Conservation (phyloP, 768 basidiomycete species). For the Pleurotus pulmonarius region DNA sequence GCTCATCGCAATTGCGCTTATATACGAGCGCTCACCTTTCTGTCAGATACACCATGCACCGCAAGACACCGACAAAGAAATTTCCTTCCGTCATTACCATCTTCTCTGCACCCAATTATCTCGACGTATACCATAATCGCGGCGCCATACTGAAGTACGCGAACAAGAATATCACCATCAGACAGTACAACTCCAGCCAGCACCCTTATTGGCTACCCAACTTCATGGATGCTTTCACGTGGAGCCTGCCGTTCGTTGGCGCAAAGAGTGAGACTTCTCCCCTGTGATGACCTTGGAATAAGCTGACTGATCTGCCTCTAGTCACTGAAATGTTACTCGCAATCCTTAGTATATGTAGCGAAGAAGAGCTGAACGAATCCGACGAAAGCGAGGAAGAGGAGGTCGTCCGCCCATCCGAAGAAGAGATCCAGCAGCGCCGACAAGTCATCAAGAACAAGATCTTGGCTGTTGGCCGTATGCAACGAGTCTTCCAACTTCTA, state of each 20-base stretch:
- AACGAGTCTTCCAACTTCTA: conserved; percentile 82
- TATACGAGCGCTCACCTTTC: background rate
- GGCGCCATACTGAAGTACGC: conserved; percentile 97
- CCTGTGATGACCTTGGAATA: background rate
- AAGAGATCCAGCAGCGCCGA: conserved; percentile 49
- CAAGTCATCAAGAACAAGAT: conserved; percentile 93
- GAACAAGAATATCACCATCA: conserved; percentile 93
- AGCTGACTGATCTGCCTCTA: conserved; percentile 31
- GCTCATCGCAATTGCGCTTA: background rate
- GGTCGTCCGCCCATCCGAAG: conserved; percentile 25
- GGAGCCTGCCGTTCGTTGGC: conserved; percentile 96
- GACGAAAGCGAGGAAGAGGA: conserved; percentile 36
- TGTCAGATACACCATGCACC: conserved; percentile 84
- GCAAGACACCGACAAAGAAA: conserved; percentile 90
- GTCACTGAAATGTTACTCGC: conserved; percentile 98
- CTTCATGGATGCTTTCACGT: conserved; percentile 98
- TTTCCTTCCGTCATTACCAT: conserved; percentile 98
- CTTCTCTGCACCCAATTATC: conserved; percentile 95
- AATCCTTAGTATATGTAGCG: conserved; percentile 88
- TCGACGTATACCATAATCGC: conserved; percentile 95
- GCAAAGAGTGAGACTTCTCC: conserved; percentile 72
- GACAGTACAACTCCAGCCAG: conserved; percentile 77
- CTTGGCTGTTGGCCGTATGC: conserved; percentile 88
- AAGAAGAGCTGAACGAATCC: conserved; percentile 75
- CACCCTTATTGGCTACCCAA: conserved; percentile 96